Evolutionary conservation across 768 basidiomycete species (phyloP), one percentile per base, ranked within the genome.

Genomic region (Krasilnikovozyma curviuscula): DNA sequence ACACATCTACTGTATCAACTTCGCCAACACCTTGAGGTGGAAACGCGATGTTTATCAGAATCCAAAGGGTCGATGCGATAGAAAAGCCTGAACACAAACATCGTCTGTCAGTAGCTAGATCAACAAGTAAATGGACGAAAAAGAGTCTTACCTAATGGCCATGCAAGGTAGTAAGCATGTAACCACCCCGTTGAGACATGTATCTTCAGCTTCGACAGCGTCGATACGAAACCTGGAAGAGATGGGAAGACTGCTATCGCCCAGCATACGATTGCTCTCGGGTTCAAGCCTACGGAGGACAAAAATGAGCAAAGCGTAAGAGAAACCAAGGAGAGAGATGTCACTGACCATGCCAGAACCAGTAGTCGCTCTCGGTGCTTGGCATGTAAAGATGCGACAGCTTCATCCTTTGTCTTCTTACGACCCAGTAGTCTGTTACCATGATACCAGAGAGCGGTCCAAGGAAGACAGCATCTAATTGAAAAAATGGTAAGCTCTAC

Each of bases 1-100:
- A 61, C 13, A 54, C 31, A 37, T 61, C 59, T 24, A 48, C 48
- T 6, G 49, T 57, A 44, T 61, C 59, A 5, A 59, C 53, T 27
- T 57, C 54, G 18, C 53, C 55, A 2, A 53, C 10, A 6, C 52
- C 44, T 1, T 40, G 45, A 8, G 53, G 48, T 7, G 59, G 58
- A 40, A 45, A 56, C 38, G 59, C 28, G 38, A 48, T 56, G 43
- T 50, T 54, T 19, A 61, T 18, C 14, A 31, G 39, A 5, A 52
- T 29, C 47, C 57, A 59, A 12, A 57, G 42, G 2, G 42, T 37
- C 5, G 45, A 42, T 7, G 59, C 50, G 48, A 59, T 54, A 10
- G 42, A 28, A 49, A 56, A 59, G 18, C 59, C 57, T 25, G 54
- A 38, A 37, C 8, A 40, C 16, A 10, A 21, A 14, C n/a, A 30